phyloP scores from a whole-genome alignment of 1,284 basidiomycete species.

The Neolentinus lepideus region DNA sequence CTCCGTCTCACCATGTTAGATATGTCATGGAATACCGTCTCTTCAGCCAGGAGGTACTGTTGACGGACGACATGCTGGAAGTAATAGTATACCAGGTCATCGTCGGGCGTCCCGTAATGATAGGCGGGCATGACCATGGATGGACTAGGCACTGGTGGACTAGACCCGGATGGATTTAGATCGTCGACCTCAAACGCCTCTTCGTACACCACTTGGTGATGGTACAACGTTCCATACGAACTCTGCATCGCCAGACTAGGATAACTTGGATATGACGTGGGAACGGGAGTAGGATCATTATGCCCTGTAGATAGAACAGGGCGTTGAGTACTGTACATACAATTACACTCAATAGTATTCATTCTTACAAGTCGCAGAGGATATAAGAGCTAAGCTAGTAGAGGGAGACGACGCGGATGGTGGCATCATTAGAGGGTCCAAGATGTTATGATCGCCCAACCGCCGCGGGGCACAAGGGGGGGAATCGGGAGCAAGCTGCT shows the following conservation, averaged over 20 bases:
- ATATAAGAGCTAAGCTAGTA: slow-evolving; percentile 1
- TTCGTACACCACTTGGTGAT: slow-evolving; percentile 5
- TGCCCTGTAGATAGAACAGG: slow-evolving; percentile 48
- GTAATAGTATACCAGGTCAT: slow-evolving; percentile 34
- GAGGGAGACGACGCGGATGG: slow-evolving; percentile 17
- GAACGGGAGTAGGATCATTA: slow-evolving; percentile 21
- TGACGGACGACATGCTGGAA: slow-evolving; percentile 47
- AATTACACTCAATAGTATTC: slow-evolving; percentile 66
- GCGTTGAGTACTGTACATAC: slow-evolving; percentile 64
- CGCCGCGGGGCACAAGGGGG: neutral
- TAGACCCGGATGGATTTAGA: neutral
- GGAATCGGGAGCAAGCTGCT: slow-evolving; percentile 19
- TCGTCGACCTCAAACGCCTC: neutral
- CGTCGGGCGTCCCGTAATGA: slow-evolving; percentile 18
- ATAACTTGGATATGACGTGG: slow-evolving; percentile 11
- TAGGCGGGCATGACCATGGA: slow-evolving; percentile 11
- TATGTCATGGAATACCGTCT: slow-evolving; percentile 31
- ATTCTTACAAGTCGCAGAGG: slow-evolving; percentile 47
- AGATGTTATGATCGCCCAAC: neutral
- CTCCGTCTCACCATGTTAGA: slow-evolving; percentile 39
- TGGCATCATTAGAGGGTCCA: slow-evolving; percentile 17
- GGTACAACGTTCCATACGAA: slow-evolving; percentile 5
- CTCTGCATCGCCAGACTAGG: slow-evolving; percentile 3
- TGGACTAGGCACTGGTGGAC: slow-evolving; percentile 10
- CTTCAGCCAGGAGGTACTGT: slow-evolving; percentile 62